Base-by-base conservation (phyloP, 2,329 filamentous ascomycete species). In the Ophiosphaerella korrae region DNA sequence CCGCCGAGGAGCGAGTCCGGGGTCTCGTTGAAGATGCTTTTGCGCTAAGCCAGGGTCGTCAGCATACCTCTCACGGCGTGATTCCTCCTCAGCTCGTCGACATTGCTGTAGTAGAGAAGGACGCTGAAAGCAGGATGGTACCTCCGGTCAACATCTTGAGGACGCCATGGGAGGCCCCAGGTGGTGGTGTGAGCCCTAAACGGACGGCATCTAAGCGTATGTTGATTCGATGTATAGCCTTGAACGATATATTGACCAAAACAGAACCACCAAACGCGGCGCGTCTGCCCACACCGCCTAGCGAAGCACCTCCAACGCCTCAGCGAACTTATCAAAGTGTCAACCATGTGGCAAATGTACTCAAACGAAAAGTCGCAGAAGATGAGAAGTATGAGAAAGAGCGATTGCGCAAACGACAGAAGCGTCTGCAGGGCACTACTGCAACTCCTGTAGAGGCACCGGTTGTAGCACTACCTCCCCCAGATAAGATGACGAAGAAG, bases 21-120 rank as follows among this genome's bases (percentile, higher is more conserved):
- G 84, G 86, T 11, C 75, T 97, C 26, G 68, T 97, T 3, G 88
- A 92, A 66, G 92, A 96, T 63, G 86, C 90, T 9, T 84, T 86
- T 47, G 81, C 82, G 8, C 75, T 96, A 39, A 84, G 90, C 3
- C 81, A 82, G 52, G 88, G 84, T 52, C 85, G 93, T 46, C 88
- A 90, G 67, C 85, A 82, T 53, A 89, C 88, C 16, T 90, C 92
- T 2, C 88, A 96, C 71, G 93, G 92, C 1, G 78, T 87, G 29
- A 80, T 96, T 5, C 89, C 91, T 2, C 79, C 84, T 8, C 89
- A 92, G 47, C 94, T 92, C 85, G 74, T 81, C 16, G 85, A 89
- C 59, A 81, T 91, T 40, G 90, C 90, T 5, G 81, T 73, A 71
- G 63, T 83, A 77, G 48, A 80, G 74, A 66, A 77, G 51, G 69